phyloP scores from a whole-genome alignment of 345 rosid genomes.

The Eucalyptus urophylla region DNA sequence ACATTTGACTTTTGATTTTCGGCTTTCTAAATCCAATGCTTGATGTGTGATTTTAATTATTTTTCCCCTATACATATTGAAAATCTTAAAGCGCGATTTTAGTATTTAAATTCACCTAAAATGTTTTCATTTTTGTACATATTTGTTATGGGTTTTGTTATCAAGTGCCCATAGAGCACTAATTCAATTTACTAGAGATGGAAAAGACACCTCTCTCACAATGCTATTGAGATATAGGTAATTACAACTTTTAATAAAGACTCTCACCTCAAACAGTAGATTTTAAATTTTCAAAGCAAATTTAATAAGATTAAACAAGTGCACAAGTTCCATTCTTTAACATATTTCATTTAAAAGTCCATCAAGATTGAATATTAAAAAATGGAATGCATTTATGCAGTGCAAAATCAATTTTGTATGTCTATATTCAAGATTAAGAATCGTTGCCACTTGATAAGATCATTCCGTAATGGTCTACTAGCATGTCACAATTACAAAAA shows the following conservation, averaged over 20 bases:
- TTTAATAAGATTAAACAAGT: not conserved
- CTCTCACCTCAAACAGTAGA: not conserved
- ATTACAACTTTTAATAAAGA: not conserved
- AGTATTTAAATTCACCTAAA: not conserved
- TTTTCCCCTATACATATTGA: not conserved
- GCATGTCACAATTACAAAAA: not conserved
- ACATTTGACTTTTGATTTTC: not conserved
- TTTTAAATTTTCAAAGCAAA: not conserved
- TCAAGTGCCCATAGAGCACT: not conserved
- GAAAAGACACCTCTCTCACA: not conserved
- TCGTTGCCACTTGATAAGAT: not conserved
- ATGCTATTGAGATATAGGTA: not conserved
- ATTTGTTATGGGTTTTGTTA: not conserved
- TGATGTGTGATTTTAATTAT: not conserved
- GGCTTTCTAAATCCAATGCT: not conserved
- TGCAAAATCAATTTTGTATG: not conserved
- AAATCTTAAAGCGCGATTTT: not conserved
- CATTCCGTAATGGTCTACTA: not conserved
- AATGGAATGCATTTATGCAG: not conserved
- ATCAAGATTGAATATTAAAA: not conserved
- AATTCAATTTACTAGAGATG: not conserved
- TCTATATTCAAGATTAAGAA: not conserved
- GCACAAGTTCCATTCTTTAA: not conserved
- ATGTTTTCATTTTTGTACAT: not conserved
- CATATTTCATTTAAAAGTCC: not conserved